A percentile compares a stretch with the other conserved stretches of the same genome.
phyloP scores from a whole-genome alignment of 2,329 filamentous ascomycete genomes.

The Zelopaecilomyces penicillatus region DNA sequence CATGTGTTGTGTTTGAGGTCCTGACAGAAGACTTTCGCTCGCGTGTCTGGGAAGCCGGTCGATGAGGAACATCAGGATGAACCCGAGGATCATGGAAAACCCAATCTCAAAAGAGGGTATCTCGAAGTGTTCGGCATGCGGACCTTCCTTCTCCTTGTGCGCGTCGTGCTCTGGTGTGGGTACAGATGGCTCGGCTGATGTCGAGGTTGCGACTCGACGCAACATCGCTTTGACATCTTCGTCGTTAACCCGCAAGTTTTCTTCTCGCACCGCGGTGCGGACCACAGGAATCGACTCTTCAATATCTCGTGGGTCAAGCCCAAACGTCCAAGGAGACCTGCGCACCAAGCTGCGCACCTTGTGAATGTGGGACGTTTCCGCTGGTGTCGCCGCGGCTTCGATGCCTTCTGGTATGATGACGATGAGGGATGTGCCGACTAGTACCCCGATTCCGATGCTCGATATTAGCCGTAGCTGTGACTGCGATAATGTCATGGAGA shows the following conservation, averaged over 20 bases:
- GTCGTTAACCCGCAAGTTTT: not conserved
- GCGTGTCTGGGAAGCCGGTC: conserved; percentile 75
- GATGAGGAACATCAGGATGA: conserved; percentile 94
- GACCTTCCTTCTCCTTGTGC: conserved; percentile 24
- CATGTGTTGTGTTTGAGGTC: conserved; percentile 70
- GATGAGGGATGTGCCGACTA: conserved; percentile 90
- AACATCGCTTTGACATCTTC: not conserved
- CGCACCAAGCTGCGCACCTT: conserved; percentile 23
- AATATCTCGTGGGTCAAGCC: conserved; percentile 17
- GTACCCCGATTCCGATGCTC: conserved; percentile 83
- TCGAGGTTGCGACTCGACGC: not conserved
- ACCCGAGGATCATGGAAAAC: conserved; percentile 76
- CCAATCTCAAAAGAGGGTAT: conserved; percentile 72
- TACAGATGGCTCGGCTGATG: conserved; percentile 5
- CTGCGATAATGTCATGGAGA: conserved; percentile 79
- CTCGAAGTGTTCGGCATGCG: conserved; percentile 21
- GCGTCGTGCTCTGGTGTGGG: conserved; percentile 7
- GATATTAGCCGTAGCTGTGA: conserved; percentile 85
- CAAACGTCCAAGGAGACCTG: conserved; percentile 23
- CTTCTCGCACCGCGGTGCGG: conserved; percentile 2
- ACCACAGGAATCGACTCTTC: conserved; percentile 15
- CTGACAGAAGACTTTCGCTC: conserved; percentile 53
- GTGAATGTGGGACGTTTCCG: conserved; percentile 31
- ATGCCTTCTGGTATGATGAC: conserved; percentile 97
- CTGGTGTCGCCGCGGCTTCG: conserved; percentile 69